Conservation (phyloP, 805 yeast genomes). For the Torulaspora delbrueckii region DNA sequence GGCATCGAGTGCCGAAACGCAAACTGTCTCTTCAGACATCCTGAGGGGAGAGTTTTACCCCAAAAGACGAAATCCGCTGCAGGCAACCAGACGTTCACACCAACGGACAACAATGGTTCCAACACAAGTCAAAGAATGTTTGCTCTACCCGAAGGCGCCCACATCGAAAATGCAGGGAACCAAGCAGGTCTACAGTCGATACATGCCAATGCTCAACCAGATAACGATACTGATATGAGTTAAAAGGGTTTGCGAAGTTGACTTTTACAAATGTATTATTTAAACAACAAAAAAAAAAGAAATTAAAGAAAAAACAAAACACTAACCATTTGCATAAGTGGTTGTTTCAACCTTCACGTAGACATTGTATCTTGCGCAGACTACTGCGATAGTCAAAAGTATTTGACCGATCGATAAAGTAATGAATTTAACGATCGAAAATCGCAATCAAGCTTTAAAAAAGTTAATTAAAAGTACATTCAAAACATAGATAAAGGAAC, state of each 20-base stretch:
- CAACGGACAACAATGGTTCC: slow-evolving; percentile 5
- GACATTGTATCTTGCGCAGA: not conserved
- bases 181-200: slow-evolving; percentile 38
- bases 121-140: slow-evolving; percentile 57
- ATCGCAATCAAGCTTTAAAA: not conserved
- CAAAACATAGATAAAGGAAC: slow-evolving; percentile 2
- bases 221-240: slow-evolving; percentile 29
- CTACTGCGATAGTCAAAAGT: slow-evolving; percentile 1
- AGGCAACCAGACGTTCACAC: slow-evolving; percentile 20
- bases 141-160: slow-evolving; percentile 72
- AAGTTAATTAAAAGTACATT: not conserved
- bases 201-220: slow-evolving; percentile 16
- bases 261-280: slow-evolving; percentile 2
- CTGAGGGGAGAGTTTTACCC: slow-evolving; percentile 60
- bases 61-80: slow-evolving; percentile 34
- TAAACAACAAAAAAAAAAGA: slow-evolving; percentile 17
- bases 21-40: slow-evolving; percentile 72
- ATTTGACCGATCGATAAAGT: slow-evolving; percentile 2
- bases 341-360: slow-evolving; percentile 11
- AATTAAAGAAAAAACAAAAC: slow-evolving; percentile 3
- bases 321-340: slow-evolving; percentile 28
- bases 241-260: slow-evolving; percentile 7
- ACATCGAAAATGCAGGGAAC: slow-evolving; percentile 60
- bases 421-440: not conserved
- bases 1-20: slow-evolving; percentile 69